Evolutionary conservation across 2,329 filamentous ascomycete species (phyloP).

Genomic region (Penicillium sp.): DNA sequence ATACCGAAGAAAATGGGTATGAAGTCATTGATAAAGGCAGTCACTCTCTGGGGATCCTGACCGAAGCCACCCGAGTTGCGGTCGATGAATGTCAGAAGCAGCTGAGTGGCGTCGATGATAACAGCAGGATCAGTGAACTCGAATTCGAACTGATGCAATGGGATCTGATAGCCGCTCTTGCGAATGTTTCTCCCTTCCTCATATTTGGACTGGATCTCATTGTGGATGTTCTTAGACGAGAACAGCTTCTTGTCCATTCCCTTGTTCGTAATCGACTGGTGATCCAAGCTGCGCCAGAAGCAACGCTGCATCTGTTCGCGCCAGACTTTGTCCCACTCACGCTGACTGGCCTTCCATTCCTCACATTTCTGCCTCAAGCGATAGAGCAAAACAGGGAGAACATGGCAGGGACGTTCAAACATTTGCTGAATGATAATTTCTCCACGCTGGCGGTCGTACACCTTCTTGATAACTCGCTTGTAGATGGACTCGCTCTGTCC

Average conservation of each 20-base stretch:
- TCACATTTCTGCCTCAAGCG: conserved; percentile 94
- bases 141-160: conserved; percentile 71
- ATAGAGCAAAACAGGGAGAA: conserved; percentile 82
- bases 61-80: conserved; percentile 48
- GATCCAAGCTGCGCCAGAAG: conserved; percentile 93
- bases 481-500: conserved; percentile 96
- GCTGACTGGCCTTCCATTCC: conserved; percentile 94
- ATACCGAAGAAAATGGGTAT: conserved; percentile 74
- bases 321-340: conserved; percentile 99
- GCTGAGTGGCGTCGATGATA: conserved; percentile 49
- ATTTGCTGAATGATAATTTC: conserved; percentile 82
- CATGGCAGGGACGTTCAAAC: conserved; percentile 76
- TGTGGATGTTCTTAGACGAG: conserved; percentile 82
- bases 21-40: conserved; percentile 73
- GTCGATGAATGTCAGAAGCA: conserved; percentile 47
- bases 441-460: conserved; percentile 83
- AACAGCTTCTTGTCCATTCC: conserved; percentile 86
- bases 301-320: conserved; percentile 90
- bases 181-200: conserved; percentile 80
- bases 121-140: conserved; percentile 68
- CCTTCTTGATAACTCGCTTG: conserved; percentile 94
- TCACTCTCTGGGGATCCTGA: conserved; percentile 66
- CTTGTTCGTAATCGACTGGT: conserved; percentile 90
- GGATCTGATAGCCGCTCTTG: conserved; percentile 56
- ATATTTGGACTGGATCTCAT: conserved; percentile 86